Evolutionary conservation across 305 asterid species (phyloP).

Genomic region (Rubia tinctorum): DNA sequence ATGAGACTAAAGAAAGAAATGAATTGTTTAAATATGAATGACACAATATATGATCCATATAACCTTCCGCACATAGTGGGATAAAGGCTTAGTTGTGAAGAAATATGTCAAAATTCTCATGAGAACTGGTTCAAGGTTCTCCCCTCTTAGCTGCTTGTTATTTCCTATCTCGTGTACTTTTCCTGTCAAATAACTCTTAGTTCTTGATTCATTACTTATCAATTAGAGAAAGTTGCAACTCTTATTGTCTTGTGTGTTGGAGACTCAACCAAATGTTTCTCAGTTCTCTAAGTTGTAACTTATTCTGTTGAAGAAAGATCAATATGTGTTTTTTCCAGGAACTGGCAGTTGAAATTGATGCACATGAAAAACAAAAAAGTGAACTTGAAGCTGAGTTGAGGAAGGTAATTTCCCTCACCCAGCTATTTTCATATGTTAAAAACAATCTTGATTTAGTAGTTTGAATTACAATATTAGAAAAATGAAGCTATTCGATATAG

Average conservation of each 20-base stretch:
- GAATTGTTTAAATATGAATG: too few species aligned
- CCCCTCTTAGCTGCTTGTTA: not conserved
- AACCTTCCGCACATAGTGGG: not conserved
- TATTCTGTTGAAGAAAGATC: constrained; percentile 18
- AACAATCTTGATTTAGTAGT: not conserved
- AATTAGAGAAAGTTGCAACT: too few species aligned
- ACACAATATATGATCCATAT: not conserved
- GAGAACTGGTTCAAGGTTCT: not conserved
- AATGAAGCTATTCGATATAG: not conserved
- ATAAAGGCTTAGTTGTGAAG: not conserved
- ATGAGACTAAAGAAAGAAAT: not conserved
- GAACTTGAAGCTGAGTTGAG: constrained; percentile 74
- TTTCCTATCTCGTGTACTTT: not conserved
- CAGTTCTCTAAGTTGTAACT: constrained; percentile 11
- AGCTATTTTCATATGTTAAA: not conserved
- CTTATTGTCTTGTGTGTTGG: too few species aligned
- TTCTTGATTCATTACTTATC: too few species aligned
- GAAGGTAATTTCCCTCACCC: constrained; percentile 43
- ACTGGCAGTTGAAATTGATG: constrained; percentile 51
- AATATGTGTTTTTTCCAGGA: constrained; percentile 54
- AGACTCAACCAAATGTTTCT: constrained; percentile 2
- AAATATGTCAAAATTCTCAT: not conserved
- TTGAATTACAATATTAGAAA: not conserved
- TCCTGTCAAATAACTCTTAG: too few species aligned
- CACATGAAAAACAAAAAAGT: constrained; percentile 54